Conservation (phyloP, 1,284 basidiomycete species). For the Cronartium quercuum region DNA sequence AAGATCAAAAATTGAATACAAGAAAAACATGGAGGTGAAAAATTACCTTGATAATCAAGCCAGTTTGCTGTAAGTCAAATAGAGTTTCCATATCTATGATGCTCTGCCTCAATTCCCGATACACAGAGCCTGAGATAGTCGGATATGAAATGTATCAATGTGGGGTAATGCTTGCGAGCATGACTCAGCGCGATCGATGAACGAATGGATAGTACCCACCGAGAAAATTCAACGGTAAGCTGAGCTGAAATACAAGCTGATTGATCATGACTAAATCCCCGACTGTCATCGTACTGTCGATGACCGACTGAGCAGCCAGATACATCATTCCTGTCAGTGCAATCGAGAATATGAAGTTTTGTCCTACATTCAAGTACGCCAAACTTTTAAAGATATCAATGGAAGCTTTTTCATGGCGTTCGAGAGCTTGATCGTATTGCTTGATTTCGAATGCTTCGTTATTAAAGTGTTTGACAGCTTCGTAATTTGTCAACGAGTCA, state of each 20-base stretch:
- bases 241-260: slow-evolving; percentile 39
- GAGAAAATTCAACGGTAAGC: slow-evolving; percentile 30
- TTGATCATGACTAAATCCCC: slow-evolving; percentile 38
- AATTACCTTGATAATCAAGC: slow-evolving; percentile 23
- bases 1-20: background rate
- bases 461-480: slow-evolving; percentile 38
- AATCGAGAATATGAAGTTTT: slow-evolving; percentile 33
- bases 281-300: slow-evolving; percentile 36
- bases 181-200: background rate
- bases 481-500: slow-evolving; percentile 36
- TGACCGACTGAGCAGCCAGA: slow-evolving; percentile 34
- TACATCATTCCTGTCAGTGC: slow-evolving; percentile 39
- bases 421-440: slow-evolving; percentile 32
- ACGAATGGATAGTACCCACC: background rate
- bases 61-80: slow-evolving; percentile 32
- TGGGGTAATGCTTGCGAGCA: background rate
- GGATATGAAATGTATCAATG: background rate
- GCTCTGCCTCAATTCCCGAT: slow-evolving; percentile 38
- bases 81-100: slow-evolving; percentile 38
- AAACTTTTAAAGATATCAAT: slow-evolving; percentile 36
- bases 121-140: slow-evolving; percentile 25
- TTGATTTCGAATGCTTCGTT: slow-evolving; percentile 35
- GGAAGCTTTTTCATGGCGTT: slow-evolving; percentile 27
- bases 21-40: background rate
- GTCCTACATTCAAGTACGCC: slow-evolving; percentile 31